phyloP scores from a whole-genome alignment of 768 basidiomycete species.

The Infundibulicybe gibba region DNA sequence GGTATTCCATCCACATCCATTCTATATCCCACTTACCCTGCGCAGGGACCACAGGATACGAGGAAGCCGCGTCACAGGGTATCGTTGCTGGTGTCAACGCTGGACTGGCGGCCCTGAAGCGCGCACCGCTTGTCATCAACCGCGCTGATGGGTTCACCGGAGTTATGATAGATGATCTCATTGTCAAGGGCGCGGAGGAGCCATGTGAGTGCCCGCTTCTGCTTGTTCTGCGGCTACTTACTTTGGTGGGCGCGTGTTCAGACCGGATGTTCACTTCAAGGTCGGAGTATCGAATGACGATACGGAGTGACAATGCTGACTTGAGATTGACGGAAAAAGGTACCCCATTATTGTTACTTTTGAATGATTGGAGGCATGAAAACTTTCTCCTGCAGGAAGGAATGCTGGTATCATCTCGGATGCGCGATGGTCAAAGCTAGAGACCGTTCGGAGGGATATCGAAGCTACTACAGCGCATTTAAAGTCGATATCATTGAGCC shows the following conservation, averaged over 20 bases:
- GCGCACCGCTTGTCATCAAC: slow-evolving; percentile 58
- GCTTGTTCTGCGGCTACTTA: slow-evolving; percentile 1
- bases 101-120: slow-evolving; percentile 58
- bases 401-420: slow-evolving; percentile 43
- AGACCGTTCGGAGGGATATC: slow-evolving; percentile 26
- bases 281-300: slow-evolving; percentile 86
- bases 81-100: slow-evolving; percentile 88
- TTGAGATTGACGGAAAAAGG: slow-evolving; percentile 76
- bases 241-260: slow-evolving; percentile 19
- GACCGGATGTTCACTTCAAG: slow-evolving; percentile 94
- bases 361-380: neutral
- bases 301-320: slow-evolving; percentile 90
- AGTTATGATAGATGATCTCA: slow-evolving; percentile 91
- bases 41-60: slow-evolving; percentile 86
- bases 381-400: slow-evolving; percentile 27
- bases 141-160: slow-evolving; percentile 88
- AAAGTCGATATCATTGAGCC: slow-evolving; percentile 33
- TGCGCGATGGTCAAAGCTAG: slow-evolving; percentile 35
- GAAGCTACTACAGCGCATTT: slow-evolving; percentile 31
- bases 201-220: slow-evolving; percentile 61
- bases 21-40: neutral
- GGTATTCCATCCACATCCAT: slow-evolving; percentile 31
- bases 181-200: slow-evolving; percentile 86
- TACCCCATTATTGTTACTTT: slow-evolving; percentile 13
- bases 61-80: slow-evolving; percentile 92